Evolutionary conservation across 2,329 filamentous ascomycete species (phyloP), one percentile per base, ranked within the genome.

Genomic region (Mycocentrospora acerina): DNA sequence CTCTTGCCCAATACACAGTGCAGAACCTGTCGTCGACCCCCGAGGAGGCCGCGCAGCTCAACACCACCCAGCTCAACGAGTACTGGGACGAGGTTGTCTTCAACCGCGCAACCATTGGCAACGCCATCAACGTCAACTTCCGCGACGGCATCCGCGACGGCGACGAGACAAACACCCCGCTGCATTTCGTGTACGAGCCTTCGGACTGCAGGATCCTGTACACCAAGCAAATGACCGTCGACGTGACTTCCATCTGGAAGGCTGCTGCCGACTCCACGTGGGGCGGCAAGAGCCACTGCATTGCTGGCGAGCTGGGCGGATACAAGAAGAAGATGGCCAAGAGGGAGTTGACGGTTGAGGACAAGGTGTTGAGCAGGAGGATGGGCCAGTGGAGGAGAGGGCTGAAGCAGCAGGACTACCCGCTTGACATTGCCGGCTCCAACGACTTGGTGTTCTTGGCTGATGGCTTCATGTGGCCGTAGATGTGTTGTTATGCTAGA

Each of bases 191-290:
- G 3, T 80, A 81, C 46, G 76, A 83, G 54, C 70, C 78, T 2
- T 75, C 82, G 0, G 78, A 85, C 51, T 85, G 82, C 55, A 71
- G 80, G 3, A 66, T 84, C 16, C 79, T 78, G 51, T 83, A 78
- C 46, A 85, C 82, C 0, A 63, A 72, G 32, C 66, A 72, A 7
- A 83, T 81, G 66, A 64, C 79, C 12, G 64, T 71, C 10, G 71
- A 81, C 43, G 70, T 77, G 2, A 71, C 71, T 2, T 71, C 68
- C 7, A 67, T 79, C 17, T 85, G 82, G 82, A 71, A 70, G 36
- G 69, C 69, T 8, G 64, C 56, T 28, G 64, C 61, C 12, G 64
- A 69, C 29, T 53, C 59, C 11, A 46, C 64, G 7, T 68, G 62
- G 60, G 62, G 59, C 12, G 53, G 40, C 0, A 48, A 52, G 42